These are phyloP conservation scores for Kodamaea suecica DNA, from an alignment of 1,139 yeast genomes.

Conservation along the genomic window DNA sequence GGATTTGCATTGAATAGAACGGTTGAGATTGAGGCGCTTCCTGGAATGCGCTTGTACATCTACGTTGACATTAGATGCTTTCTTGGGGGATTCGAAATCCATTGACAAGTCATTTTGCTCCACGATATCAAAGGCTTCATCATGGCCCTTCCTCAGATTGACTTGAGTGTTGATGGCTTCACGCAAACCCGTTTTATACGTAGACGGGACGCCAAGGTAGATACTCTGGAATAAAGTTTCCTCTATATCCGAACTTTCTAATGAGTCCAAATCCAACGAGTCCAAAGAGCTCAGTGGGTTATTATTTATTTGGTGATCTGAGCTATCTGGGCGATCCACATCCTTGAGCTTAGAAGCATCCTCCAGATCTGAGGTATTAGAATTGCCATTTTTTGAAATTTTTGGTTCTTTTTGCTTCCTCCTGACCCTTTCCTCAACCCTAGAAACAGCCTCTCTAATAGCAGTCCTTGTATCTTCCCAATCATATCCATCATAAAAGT, in stretches of 20 bases:
- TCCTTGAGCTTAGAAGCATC: too few species aligned
- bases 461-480: conserved; percentile 77
- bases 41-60: conserved; percentile 14
- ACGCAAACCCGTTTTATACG: conserved; percentile 43
- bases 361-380: too few species aligned
- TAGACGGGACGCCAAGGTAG: conserved; percentile 59
- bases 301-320: conserved; percentile 11
- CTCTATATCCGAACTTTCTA: conserved; percentile 35
- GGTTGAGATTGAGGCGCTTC: conserved; percentile 24
- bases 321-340: not conserved
- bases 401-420: conserved; percentile 2
- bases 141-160: not conserved
- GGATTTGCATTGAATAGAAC: conserved; percentile 67
- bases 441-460: conserved; percentile 60
- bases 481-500: conserved; percentile 86
- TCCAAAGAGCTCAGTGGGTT: conserved; percentile 6
- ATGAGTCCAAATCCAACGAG: conserved; percentile 18
- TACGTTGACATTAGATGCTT: conserved; percentile 1
- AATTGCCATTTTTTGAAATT: not conserved
- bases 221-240: conserved; percentile 74
- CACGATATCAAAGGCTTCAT: not conserved
- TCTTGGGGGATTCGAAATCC: not conserved
- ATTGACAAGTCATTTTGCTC: not conserved
- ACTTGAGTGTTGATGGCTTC: conserved; percentile 46
- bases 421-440: conserved; percentile 45